phyloP scores from a whole-genome alignment of 2,329 filamentous ascomycete genomes.

The Cordyceps cicadae region DNA sequence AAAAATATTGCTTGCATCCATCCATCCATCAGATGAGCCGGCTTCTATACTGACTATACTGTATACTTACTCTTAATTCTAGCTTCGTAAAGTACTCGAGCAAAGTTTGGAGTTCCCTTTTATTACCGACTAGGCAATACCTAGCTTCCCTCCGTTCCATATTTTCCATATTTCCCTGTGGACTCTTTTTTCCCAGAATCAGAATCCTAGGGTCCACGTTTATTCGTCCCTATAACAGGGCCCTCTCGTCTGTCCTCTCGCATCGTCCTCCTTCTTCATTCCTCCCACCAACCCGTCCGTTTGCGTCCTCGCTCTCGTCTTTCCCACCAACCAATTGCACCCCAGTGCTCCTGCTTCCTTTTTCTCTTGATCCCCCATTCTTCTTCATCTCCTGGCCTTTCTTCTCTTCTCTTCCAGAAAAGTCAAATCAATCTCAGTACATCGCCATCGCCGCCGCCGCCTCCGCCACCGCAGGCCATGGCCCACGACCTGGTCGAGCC shows the following conservation, averaged over 20 bases:
- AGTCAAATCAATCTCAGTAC: background rate
- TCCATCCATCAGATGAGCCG: background rate
- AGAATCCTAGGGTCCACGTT: background rate
- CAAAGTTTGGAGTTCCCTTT: background rate
- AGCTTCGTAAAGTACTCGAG: background rate
- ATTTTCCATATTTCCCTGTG: conserved; percentile 2
- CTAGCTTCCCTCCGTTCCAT: background rate
- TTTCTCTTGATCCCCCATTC: background rate
- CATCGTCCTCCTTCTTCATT: background rate
- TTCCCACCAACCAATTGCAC: background rate
- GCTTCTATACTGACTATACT: no score
- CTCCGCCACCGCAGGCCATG: background rate
- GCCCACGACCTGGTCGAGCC: conserved; percentile 2
- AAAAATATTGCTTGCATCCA: conserved; percentile 3
- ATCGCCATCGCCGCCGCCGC: no score
- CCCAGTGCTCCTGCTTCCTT: background rate
- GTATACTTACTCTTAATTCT: background rate
- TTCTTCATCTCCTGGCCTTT: background rate
- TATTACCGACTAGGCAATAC: no score
- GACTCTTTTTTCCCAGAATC: background rate
- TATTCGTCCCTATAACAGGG: background rate
- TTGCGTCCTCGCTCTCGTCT: background rate
- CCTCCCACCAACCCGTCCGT: background rate
- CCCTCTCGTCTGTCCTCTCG: background rate
- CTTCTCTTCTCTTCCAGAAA: background rate